phyloP scores from a whole-genome alignment of 1,284 basidiomycete genomes.

The Filobasidium uniguttulatum region DNA sequence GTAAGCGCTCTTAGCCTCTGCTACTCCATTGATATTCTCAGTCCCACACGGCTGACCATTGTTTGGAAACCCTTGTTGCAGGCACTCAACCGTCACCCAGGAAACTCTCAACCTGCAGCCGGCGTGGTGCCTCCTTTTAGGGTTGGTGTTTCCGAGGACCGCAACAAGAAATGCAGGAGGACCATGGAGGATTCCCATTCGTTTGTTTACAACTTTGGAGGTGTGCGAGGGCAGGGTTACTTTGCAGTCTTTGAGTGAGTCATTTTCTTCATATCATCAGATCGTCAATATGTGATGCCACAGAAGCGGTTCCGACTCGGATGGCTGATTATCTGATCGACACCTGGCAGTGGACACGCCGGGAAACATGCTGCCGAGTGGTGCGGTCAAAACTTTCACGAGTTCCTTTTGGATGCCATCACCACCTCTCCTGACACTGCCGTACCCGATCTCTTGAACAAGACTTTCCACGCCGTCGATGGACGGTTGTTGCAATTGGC shows the following conservation, averaged over 20 bases:
- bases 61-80: neutral
- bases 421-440: slow-evolving; percentile 35
- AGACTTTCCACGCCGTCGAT: slow-evolving; percentile 88
- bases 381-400: slow-evolving; percentile 93
- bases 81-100: slow-evolving; percentile 23
- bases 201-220: slow-evolving; percentile 85
- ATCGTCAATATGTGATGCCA: no score
- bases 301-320: no score
- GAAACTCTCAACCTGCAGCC: slow-evolving; percentile 35
- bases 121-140: slow-evolving; percentile 44
- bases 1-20: slow-evolving; percentile 42
- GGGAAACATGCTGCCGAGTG: slow-evolving; percentile 98
- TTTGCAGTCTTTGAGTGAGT: slow-evolving; percentile 82
- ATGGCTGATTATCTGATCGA: neutral
- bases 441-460: slow-evolving; percentile 81
- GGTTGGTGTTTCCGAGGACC: slow-evolving; percentile 79
- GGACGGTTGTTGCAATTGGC: slow-evolving; percentile 63
- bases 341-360: slow-evolving; percentile 61
- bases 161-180: slow-evolving; percentile 65
- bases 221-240: slow-evolving; percentile 85
- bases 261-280: neutral
- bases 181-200: slow-evolving; percentile 98
- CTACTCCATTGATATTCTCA: neutral
- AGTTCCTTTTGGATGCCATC: slow-evolving; percentile 42
- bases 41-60: no score